Evolutionary conservation across 2,329 filamentous ascomycete genomes (phyloP).

Genomic region (Ophiognomonia clavigignenti-juglandacearum): DNA sequence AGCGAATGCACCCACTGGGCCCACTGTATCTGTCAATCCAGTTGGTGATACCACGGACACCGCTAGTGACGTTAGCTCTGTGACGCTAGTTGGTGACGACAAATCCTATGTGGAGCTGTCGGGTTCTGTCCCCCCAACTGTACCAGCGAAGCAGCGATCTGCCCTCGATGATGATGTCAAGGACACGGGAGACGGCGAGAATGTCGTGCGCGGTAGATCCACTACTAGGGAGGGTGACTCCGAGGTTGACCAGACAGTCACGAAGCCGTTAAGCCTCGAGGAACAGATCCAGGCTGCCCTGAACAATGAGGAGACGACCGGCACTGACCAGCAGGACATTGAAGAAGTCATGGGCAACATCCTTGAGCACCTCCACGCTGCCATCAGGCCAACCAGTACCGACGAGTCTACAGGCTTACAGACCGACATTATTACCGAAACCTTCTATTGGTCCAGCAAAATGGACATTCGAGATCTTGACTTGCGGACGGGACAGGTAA

Average conservation of each 20-base stretch:
- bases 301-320: conserved; percentile 42
- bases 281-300: conserved; percentile 40
- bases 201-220: background rate
- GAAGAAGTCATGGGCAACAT: conserved; percentile 94
- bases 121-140: conserved; percentile 5
- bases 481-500: conserved; percentile 42
- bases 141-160: conserved; percentile 22
- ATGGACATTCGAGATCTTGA: conserved; percentile 41
- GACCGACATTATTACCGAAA: conserved; percentile 71
- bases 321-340: conserved; percentile 82
- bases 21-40: conserved; percentile 20
- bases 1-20: conserved; percentile 4
- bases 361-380: conserved; percentile 83
- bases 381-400: conserved; percentile 66
- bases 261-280: conserved; percentile 32
- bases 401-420: conserved; percentile 66
- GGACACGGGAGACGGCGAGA: background rate
- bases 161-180: conserved; percentile 17
- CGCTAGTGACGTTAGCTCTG: conserved; percentile 44
- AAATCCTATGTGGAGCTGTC: conserved; percentile 30
- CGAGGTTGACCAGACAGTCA: conserved; percentile 16
- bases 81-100: conserved; percentile 44
- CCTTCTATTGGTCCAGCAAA: conserved; percentile 58
- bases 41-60: conserved; percentile 32
- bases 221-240: conserved; percentile 6